phyloP scores from a whole-genome alignment of 768 basidiomycete genomes.

The Amanita pseudoporphyria region DNA sequence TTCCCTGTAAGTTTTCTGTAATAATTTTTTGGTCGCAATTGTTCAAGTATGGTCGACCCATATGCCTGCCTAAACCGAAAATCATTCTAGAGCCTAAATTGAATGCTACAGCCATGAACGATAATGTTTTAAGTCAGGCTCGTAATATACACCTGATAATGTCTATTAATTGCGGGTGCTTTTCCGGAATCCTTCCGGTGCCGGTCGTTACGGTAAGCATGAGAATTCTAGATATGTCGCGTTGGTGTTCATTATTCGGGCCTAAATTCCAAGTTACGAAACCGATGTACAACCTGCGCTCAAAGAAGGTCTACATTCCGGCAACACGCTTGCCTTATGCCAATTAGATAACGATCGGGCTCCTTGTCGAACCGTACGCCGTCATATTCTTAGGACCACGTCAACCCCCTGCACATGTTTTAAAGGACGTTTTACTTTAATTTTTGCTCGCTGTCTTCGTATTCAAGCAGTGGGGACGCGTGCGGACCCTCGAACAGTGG shows the following conservation, averaged over 20 bases:
- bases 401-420: background rate
- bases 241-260: too few relatives aligned
- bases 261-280: background rate
- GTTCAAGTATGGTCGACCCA: too few relatives aligned
- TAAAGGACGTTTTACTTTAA: background rate
- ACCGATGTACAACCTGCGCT: background rate
- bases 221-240: too few relatives aligned
- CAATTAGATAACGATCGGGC: background rate
- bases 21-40: too few relatives aligned
- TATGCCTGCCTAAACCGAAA: constrained; percentile 47
- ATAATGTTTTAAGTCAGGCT: too few relatives aligned
- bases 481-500: background rate
- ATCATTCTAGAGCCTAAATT: constrained; percentile 40
- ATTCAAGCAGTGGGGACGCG: background rate
- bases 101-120: constrained; percentile 19
- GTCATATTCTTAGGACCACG: background rate
- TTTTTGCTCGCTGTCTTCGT: background rate
- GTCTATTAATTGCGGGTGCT: too few relatives aligned
- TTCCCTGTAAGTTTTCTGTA: too few relatives aligned
- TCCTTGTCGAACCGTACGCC: background rate
- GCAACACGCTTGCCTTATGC: background rate
- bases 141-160: too few relatives aligned
- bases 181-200: too few relatives aligned
- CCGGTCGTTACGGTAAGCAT: too few relatives aligned
- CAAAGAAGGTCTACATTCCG: background rate